Conservation (phyloP, 148 eudicot genomes). For the Camellia lanceoleosa region DNA sequence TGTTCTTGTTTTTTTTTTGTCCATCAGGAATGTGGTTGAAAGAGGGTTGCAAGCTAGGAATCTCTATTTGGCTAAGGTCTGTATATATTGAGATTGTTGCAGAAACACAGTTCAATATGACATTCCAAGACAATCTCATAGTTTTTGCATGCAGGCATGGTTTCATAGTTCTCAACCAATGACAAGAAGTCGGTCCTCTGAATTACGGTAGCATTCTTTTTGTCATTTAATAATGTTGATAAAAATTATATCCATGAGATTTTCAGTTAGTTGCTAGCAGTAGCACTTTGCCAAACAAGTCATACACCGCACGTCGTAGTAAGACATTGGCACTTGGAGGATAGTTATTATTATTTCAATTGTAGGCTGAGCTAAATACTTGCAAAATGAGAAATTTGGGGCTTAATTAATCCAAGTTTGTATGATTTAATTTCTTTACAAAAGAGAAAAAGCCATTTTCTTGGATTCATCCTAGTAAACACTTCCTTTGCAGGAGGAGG, state of each 20-base stretch:
- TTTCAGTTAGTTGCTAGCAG: not conserved
- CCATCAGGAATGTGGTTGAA: constrained; percentile 32
- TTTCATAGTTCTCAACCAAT: constrained; percentile 56
- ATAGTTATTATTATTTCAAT: no score
- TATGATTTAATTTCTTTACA: not conserved
- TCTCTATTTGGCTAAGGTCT: constrained; percentile 48
- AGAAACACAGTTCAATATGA: not conserved
- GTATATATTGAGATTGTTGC: not conserved
- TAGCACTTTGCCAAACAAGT: not conserved
- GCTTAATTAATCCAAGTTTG: not conserved
- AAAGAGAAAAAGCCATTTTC: not conserved
- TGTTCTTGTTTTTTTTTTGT: not conserved
- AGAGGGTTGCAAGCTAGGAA: constrained; percentile 39
- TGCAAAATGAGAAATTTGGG: not conserved
- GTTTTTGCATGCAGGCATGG: constrained; percentile 41
- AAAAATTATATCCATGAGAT: not conserved
- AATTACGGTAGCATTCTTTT: constrained; percentile 35
- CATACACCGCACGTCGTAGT: not conserved
- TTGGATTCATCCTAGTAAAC: not conserved
- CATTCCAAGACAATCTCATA: constrained; percentile 12
- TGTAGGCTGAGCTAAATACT: not conserved
- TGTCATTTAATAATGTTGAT: not conserved
- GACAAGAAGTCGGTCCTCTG: constrained; percentile 61
- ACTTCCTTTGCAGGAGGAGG: constrained; percentile 40
- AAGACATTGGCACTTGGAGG: not conserved